A percentile compares a stretch with the other conserved stretches of the same genome.
Conservation (phyloP, 768 basidiomycete genomes). For the Lactarius sp. region DNA sequence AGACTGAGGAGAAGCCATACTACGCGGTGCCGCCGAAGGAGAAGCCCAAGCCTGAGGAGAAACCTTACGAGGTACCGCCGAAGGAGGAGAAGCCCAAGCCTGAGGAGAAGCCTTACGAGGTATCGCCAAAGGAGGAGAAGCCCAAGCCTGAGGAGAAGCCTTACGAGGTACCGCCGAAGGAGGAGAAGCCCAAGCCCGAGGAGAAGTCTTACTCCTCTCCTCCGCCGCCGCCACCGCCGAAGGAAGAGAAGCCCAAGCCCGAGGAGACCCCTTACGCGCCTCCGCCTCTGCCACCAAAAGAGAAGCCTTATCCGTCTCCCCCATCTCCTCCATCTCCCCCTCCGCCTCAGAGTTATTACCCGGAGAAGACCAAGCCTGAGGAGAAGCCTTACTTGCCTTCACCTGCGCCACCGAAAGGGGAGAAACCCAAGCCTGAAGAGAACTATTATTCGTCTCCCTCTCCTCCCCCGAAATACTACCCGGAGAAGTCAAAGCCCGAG, state of each 20-base stretch:
- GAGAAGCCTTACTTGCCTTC: conserved; percentile 1
- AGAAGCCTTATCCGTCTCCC: neutral
- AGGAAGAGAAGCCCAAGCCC: neutral
- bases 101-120: neutral
- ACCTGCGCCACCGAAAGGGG: neutral
- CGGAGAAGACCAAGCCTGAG: neutral
- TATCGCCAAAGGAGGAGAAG: neutral
- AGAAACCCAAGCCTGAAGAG: neutral
- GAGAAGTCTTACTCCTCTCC: neutral
- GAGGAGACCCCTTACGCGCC: neutral
- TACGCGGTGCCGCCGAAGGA: neutral
- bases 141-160: neutral
- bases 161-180: neutral
- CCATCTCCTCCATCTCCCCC: neutral
- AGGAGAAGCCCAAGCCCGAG: neutral
- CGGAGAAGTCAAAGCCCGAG: neutral
- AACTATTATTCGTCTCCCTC: neutral
- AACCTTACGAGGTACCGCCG: neutral
- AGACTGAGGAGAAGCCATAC: neutral
- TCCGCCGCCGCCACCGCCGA: neutral
- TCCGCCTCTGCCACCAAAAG: neutral
- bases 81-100: neutral
- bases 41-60: conserved; percentile 1
- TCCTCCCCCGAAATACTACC: neutral
- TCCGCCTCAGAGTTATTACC: neutral